Evolutionary conservation across 2,329 filamentous ascomycete genomes (phyloP), one percentile per base, ranked within the genome.

Genomic region (Trichoderma harzianum): DNA sequence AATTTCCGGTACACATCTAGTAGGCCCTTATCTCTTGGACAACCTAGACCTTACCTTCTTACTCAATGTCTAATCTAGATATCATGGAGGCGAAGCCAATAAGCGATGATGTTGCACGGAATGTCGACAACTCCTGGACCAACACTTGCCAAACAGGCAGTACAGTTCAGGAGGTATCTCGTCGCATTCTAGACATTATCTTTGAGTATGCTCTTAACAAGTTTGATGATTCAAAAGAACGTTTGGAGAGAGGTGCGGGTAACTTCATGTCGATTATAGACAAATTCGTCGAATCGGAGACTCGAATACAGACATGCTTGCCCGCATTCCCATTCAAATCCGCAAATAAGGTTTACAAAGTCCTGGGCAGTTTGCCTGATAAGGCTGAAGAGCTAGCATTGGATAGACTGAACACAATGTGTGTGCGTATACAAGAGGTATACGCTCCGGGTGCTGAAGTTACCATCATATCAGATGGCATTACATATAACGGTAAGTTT

Each of bases 391-490:
- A 80, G 47, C 62, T 80, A 34, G 76, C 79, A 0, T 74, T 80
- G 0, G 73, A 68, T 2, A 73, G 77, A 0, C 55, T 80, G 2
- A 76, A 80, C 24, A 72, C 67, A 16, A 78, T 80, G 74, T 80
- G 79, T n/a, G 26, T 34, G 2, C 71, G 74, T 5, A 79, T 80
- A n/a, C 30, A 70, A 1, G 69, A 79, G 2, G 47, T 79, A 1
- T 80, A 80, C n/a, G 7, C 55, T 0, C 78, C 78, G 5, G 78
- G 78, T 2, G 78, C 78, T 1, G 55, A 74, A 12, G 71, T 77
- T 2, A 82, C 81, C 21, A 87, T 88, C 47, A 82, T 86, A 11
- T 87, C 86, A 0, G 86, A 88, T 74, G 86, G 86, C 0, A 79
- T 88, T 18, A 83, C 85, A 1, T 88, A 88, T 58, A 88, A 87